These are phyloP conservation scores for Didymella lethalis DNA, from an alignment of 2,329 filamentous ascomycete genomes.

Conservation along the genomic window DNA sequence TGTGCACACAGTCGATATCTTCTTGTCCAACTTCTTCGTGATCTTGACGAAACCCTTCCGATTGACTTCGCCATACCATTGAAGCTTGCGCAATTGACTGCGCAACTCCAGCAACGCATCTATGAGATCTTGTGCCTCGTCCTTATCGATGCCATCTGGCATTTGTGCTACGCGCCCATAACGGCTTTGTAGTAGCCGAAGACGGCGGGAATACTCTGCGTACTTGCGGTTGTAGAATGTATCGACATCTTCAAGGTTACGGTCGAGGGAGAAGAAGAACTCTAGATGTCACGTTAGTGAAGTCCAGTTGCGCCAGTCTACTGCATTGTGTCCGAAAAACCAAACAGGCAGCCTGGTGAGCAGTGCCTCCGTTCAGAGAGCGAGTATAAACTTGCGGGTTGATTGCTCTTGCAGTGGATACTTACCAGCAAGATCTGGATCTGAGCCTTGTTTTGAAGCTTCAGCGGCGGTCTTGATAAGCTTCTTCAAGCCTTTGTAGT, in stretches of 20 bases:
- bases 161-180: constrained; percentile 79
- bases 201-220: constrained; percentile 79
- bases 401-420: background rate
- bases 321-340: background rate
- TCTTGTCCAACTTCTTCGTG: constrained; percentile 98
- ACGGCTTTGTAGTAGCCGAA: constrained; percentile 85
- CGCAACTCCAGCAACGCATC: constrained; percentile 88
- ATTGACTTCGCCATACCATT: constrained; percentile 99
- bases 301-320: background rate
- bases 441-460: constrained; percentile 71
- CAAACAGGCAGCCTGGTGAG: background rate
- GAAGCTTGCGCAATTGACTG: constrained; percentile 85
- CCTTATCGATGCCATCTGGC: constrained; percentile 77
- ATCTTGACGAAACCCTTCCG: constrained; percentile 96
- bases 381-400: background rate
- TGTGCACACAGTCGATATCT: constrained; percentile 75
- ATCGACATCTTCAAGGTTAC: constrained; percentile 96
- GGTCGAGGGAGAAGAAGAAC: constrained; percentile 96
- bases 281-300: constrained; percentile 62
- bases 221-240: constrained; percentile 97
- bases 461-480: constrained; percentile 83
- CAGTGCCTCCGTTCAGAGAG: background rate
- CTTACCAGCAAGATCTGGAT: constrained; percentile 91
- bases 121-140: constrained; percentile 91
- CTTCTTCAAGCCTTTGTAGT: constrained; percentile 94